A percentile compares a stretch with the other conserved stretches of the same genome.
Conservation (phyloP, 257 asterid species). For the Petunia secreta region DNA sequence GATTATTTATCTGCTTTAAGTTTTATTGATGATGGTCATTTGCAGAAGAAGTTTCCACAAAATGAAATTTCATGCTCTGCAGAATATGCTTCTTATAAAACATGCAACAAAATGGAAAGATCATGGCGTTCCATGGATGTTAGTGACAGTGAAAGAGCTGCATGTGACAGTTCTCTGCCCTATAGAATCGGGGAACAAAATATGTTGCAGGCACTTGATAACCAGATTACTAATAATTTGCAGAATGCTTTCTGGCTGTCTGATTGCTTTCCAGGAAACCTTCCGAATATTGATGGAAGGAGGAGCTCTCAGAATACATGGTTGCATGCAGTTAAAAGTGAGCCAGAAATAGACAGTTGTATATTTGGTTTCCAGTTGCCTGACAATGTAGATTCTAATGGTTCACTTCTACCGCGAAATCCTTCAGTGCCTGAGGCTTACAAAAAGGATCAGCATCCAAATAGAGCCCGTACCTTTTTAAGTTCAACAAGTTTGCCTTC, state of each 20-base stretch:
- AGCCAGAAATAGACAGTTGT: conserved; percentile 36
- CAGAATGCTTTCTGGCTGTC: conserved; percentile 33
- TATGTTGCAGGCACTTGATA: conserved; percentile 37
- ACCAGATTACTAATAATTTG: conserved; percentile 36
- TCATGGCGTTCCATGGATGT: conserved; percentile 34
- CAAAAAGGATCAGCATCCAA: conserved; percentile 36
- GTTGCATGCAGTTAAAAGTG: conserved; percentile 45
- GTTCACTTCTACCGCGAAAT: conserved; percentile 39
- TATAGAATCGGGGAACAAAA: conserved; percentile 32
- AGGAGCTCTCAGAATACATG: conserved; percentile 35
- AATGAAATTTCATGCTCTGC: conserved; percentile 42
- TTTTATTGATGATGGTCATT: conserved; percentile 42
- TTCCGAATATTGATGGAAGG: conserved; percentile 29
- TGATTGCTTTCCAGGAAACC: conserved; percentile 29
- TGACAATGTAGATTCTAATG: conserved; percentile 28
- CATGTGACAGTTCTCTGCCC: conserved; percentile 22
- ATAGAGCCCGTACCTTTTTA: conserved; percentile 39
- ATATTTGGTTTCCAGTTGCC: conserved; percentile 39
- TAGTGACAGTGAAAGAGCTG: conserved; percentile 33
- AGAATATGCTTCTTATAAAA: conserved; percentile 35
- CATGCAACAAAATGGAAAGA: conserved; percentile 33
- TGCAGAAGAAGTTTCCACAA: conserved; percentile 35
- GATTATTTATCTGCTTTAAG: conserved; percentile 71
- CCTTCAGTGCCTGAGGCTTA: conserved; percentile 34
- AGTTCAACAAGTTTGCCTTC: conserved; percentile 38